These are phyloP conservation scores for Fusarium camptoceras DNA, from an alignment of 2,329 filamentous ascomycete species.

Conservation along the genomic window DNA sequence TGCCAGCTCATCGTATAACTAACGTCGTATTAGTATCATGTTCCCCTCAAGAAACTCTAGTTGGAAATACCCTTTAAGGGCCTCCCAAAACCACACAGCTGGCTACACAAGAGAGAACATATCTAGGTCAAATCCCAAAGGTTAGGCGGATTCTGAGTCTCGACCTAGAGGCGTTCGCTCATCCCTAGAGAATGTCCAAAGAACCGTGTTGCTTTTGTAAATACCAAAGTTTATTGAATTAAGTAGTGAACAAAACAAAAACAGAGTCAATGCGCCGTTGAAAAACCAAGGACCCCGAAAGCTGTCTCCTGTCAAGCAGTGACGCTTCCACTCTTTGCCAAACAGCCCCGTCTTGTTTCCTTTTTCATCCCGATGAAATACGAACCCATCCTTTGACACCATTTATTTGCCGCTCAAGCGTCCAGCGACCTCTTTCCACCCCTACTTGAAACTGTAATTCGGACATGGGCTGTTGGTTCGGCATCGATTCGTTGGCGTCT, in stretches of 20 bases:
- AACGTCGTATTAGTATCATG: conserved; percentile 46
- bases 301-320: conserved; percentile 28
- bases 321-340: conserved; percentile 36
- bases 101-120: neutral
- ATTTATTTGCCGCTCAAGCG: conserved; percentile 45
- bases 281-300: conserved; percentile 42
- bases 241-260: conserved; percentile 37
- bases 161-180: neutral
- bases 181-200: neutral
- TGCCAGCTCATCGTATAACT: neutral
- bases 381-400: conserved; percentile 49
- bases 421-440: conserved; percentile 23
- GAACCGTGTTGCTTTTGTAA: neutral
- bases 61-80: neutral
- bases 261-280: conserved; percentile 45
- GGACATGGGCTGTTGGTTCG: conserved; percentile 1
- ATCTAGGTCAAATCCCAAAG: neutral
- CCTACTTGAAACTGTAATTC: conserved; percentile 15
- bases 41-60: conserved; percentile 40
- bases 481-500: conserved; percentile 2
- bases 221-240: conserved; percentile 28
- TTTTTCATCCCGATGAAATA: conserved; percentile 46
- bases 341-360: conserved; percentile 42
- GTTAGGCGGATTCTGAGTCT: neutral
- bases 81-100: neutral